These are phyloP conservation scores for Harringtonia lauricola DNA, from an alignment of 2,329 filamentous ascomycete genomes.

Conservation along the genomic window DNA sequence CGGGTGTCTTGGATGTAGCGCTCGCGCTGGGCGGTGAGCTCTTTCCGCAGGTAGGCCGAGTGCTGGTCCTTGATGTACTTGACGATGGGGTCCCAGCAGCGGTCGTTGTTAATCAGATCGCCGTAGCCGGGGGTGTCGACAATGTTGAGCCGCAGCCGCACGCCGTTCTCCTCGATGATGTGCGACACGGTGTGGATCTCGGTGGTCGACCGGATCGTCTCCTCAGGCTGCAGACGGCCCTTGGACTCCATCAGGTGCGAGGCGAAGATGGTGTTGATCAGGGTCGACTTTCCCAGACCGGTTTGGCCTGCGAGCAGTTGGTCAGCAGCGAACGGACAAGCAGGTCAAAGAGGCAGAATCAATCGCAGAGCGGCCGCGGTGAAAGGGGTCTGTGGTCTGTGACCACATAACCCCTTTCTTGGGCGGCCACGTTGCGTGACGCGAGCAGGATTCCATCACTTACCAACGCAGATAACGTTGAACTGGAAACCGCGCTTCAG, in stretches of 20 bases:
- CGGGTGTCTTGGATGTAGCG: slow-evolving; percentile 98
- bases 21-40: slow-evolving; percentile 97
- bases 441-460: slow-evolving; percentile 28
- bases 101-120: slow-evolving; percentile 98
- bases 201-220: slow-evolving; percentile 88
- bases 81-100: slow-evolving; percentile 99
- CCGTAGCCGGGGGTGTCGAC: slow-evolving; percentile 98
- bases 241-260: slow-evolving; percentile 99
- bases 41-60: slow-evolving; percentile 97
- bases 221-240: slow-evolving; percentile 83
- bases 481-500: slow-evolving; percentile 99
- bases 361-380: too few species aligned
- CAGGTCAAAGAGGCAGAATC: not conserved
- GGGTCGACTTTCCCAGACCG: slow-evolving; percentile 93
- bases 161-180: slow-evolving; percentile 98
- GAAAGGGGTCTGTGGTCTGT: too few species aligned
- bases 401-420: too few species aligned
- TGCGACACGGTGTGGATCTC: slow-evolving; percentile 98
- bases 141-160: slow-evolving; percentile 94
- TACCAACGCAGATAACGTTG: slow-evolving; percentile 93
- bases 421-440: too few species aligned
- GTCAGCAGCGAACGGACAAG: not conserved
- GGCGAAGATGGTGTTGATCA: slow-evolving; percentile 99
- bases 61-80: slow-evolving; percentile 99
- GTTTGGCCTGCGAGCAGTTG: slow-evolving; percentile 74